These are phyloP conservation scores for Capronia epimyces DNA, from an alignment of 2,329 filamentous ascomycete genomes.

Conservation along the genomic window DNA sequence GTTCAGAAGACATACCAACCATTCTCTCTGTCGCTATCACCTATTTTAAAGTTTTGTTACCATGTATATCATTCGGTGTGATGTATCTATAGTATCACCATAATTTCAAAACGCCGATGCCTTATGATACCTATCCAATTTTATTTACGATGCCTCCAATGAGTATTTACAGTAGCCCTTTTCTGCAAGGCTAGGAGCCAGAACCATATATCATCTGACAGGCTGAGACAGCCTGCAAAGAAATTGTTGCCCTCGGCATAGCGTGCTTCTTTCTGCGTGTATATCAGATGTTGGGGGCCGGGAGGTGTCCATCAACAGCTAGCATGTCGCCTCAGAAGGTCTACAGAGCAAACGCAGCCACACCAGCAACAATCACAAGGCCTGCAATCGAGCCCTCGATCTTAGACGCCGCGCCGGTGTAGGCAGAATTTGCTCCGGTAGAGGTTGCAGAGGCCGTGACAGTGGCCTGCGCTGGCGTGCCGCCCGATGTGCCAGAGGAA, in stretches of 20 bases:
- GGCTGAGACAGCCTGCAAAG: neutral
- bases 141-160: neutral
- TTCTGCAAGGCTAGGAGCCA: neutral
- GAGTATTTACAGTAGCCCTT: neutral
- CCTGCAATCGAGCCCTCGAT: constrained; percentile 12
- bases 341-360: constrained; percentile 17
- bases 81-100: too few species aligned
- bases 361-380: constrained; percentile 10
- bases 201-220: neutral
- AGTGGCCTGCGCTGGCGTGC: neutral
- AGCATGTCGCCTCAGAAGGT: neutral
- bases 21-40: too few species aligned
- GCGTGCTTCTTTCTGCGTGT: too few species aligned
- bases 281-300: too few species aligned
- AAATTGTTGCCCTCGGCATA: neutral
- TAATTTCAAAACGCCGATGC: neutral
- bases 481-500: neutral
- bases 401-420: constrained; percentile 16
- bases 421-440: constrained; percentile 3
- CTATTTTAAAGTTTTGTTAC: neutral
- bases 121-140: neutral
- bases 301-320: too few species aligned
- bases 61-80: neutral
- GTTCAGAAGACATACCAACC: too few species aligned
- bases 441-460: constrained; percentile 1